Evolutionary conservation across 1,284 basidiomycete species (phyloP), one percentile per base, ranked within the genome.

Genomic region (Naganishia albida): DNA sequence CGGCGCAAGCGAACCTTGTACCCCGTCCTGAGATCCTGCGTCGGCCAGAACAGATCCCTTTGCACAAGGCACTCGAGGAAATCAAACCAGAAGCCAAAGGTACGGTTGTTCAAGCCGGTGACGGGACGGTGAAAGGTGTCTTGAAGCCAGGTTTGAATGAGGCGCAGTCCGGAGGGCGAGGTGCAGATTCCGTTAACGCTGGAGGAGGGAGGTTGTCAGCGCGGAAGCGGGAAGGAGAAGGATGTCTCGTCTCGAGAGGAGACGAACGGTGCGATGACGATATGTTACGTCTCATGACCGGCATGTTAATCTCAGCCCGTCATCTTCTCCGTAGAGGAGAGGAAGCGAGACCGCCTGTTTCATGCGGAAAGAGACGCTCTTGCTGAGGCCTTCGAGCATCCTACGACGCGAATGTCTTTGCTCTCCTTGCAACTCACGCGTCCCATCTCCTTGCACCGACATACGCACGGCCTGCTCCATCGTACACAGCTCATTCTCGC

Each of bases 101-200:
- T 72, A 50, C 71, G 67, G 65, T 76, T 76, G 57, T 72, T 67
- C 20, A 76, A 63, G 12, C 72, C 73, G 10, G 67, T 72, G 46
- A 76, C 67, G 15, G 65, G 67, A 10, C 73, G 68, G 23, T 70
- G 68, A 64, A 75, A 75, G 15, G 72, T 62, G 25, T 72, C 18
- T n/a, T 53, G 66, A 10, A 75, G 69, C 23, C 43, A 48, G 48
- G 69, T 56, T 50, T 70, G 68, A 53, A 69, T 72, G 26, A 70
- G 70, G 28, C 71, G 63, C 1, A 71, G 67, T 12, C 70, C 71
- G 7, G 62, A 67, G 16, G 50, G 44, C 1, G 70, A 70, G n/a
- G 73, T 75, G 1, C 64, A 70, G 25, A 75, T 68, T n/a, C 74
- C 74, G 63, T 75, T 75, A 26, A 75, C 70, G 55, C 74, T 75